phyloP scores from a whole-genome alignment of 345 rosid genomes.

The Lenwebbia sp. region DNA sequence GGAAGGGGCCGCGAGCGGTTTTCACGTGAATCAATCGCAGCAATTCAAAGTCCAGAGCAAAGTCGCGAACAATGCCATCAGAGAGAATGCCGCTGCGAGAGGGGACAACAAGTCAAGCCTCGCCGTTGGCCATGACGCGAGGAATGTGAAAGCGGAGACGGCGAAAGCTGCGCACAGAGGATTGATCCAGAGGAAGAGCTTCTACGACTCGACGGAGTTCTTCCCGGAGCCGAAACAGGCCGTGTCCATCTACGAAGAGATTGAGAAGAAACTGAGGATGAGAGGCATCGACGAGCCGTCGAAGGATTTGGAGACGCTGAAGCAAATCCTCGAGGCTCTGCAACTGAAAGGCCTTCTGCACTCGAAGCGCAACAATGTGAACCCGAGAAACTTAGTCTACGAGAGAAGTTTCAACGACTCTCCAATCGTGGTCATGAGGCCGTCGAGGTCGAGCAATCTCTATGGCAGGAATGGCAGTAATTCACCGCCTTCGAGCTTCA shows the following conservation, averaged over 20 bases:
- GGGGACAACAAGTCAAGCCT: slow-evolving; percentile 4
- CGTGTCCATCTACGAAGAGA: slow-evolving; percentile 38
- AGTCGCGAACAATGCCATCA: slow-evolving; percentile 3
- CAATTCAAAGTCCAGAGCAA: slow-evolving; percentile 10
- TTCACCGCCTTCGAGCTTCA: slow-evolving; percentile 21
- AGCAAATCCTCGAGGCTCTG: slow-evolving; percentile 79
- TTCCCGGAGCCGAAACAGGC: slow-evolving; percentile 64
- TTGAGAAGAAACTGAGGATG: slow-evolving; percentile 49
- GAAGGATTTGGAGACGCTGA: slow-evolving; percentile 74
- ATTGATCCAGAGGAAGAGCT: slow-evolving; percentile 36
- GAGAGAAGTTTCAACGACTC: slow-evolving; percentile 29
- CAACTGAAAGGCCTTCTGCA: slow-evolving; percentile 93
- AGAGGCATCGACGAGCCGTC: slow-evolving; percentile 70
- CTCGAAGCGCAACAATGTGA: slow-evolving; percentile 18
- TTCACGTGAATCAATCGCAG: slow-evolving; percentile 26
- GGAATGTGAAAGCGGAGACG: slow-evolving; percentile 32
- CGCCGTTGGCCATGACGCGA: slow-evolving; percentile 7
- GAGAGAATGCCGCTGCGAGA: slow-evolving; percentile 11
- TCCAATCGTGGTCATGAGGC: slow-evolving; percentile 40
- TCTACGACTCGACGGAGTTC: slow-evolving; percentile 70
- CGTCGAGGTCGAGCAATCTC: slow-evolving; percentile 20
- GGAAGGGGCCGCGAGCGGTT: slow-evolving; percentile 41
- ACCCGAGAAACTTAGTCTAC: slow-evolving; percentile 31
- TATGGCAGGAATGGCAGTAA: slow-evolving; percentile 16
- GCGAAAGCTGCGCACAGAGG: slow-evolving; percentile 21